Base-by-base conservation (phyloP, 2,329 filamentous ascomycete species). In the Tolypocladium amazonense region DNA sequence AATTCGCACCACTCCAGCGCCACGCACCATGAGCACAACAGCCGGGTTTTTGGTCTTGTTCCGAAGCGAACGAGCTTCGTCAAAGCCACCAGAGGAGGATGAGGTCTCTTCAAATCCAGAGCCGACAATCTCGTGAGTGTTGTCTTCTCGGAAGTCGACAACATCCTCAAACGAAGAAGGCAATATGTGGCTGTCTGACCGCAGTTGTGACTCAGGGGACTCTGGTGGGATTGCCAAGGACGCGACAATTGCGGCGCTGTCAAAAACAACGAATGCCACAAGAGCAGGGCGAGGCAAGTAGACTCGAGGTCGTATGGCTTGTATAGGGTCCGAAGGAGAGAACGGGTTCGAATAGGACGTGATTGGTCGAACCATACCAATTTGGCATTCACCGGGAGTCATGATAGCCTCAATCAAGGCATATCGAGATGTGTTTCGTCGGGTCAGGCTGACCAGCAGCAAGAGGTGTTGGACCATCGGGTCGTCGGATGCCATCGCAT, bases 261-360 rank as follows among this genome's bases (percentile, higher is more conserved):
- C 87, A 65, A 97, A 92, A 1, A 93, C 80, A 45, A 94, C 74
- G 69, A 92, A 96, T 8, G 90, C 92, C 30, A 92, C 89, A 47
- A 94, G 82, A 12, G 85, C 87, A 20, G 91, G 89, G 57, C 83
- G 84, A 6, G 94, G 92, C 20, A 97, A 79, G 62, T 93, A 86
- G 23, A 99, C 70, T 59, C 84, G 84, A 52, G 90, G 88, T 63
- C 79, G 75, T 23, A 71, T 63, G 9, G 75, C 67, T 25, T 77
- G 72, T 3, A 66, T 59, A 11, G 68, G 61, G 45, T 69, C 65
- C 27, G 74, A 72, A 15, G 72, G 65, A 57, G 82, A 72, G 63
- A 79, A 69, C 57, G 82, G 77, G 60, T 79, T 81, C 58, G 77
- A 82, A 70, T 86, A 91, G 56, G 85, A 84, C 43, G 81, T 83